These are phyloP conservation scores for Sphagnum tenellum DNA, from an alignment of 225 moss, liverwort and hornwort genomes.

Conservation along the genomic window DNA sequence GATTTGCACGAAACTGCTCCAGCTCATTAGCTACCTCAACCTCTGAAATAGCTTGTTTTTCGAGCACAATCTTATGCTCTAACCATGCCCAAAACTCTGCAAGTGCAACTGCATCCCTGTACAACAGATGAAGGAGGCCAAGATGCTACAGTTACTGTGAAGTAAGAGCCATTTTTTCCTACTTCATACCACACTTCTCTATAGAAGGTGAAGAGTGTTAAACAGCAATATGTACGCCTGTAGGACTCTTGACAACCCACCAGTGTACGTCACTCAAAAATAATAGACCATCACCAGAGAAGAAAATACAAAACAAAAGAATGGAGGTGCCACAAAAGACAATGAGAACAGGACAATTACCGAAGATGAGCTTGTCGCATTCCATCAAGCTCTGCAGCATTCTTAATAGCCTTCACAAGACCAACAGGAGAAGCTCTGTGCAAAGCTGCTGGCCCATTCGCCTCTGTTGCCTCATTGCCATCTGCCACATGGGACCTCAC, in stretches of 20 bases:
- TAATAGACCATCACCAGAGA: too few species aligned
- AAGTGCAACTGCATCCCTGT: constrained; percentile 91
- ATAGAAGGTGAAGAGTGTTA: constrained; percentile 2
- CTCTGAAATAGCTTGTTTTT: constrained; percentile 61
- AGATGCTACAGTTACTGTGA: too few species aligned
- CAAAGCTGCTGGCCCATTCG: constrained; percentile 74
- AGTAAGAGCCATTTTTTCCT: too few species aligned
- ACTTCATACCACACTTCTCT: too few species aligned
- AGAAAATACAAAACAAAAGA: too few species aligned
- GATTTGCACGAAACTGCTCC: constrained; percentile 85
- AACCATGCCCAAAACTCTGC: constrained; percentile 83
- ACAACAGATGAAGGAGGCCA: not conserved
- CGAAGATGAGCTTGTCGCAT: constrained; percentile 99
- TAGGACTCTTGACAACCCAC: too few species aligned
- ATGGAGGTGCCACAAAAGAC: too few species aligned
- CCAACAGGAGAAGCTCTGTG: constrained; percentile 69
- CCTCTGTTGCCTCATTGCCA: constrained; percentile 18
- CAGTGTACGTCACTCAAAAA: too few species aligned
- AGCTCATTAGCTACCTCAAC: constrained; percentile 80
- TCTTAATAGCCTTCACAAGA: constrained; percentile 82
- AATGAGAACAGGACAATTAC: constrained; percentile 15
- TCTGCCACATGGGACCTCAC: constrained; percentile 22
- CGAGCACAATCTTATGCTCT: constrained; percentile 62
- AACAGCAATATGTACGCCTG: constrained; percentile 21
- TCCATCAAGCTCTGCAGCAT: constrained; percentile 89